phyloP scores from a whole-genome alignment of 208 protist genomes.

The Acanthamoeba lenticulata region DNA sequence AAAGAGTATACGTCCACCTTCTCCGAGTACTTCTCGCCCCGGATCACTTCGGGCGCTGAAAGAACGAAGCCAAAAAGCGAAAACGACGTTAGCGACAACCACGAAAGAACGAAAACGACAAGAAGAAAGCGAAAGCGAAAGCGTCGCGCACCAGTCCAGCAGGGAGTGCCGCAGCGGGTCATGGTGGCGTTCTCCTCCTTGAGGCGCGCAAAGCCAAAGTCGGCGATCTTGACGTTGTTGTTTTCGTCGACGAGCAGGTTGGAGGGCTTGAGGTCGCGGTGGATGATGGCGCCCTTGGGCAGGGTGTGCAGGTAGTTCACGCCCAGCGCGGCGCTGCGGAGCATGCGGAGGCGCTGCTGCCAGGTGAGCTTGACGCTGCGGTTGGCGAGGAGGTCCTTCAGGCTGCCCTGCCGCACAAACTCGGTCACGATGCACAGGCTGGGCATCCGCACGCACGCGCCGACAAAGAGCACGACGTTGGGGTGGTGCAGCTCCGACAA shows the following conservation, averaged over 20 bases:
- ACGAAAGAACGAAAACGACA: not conserved
- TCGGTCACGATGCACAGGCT: constrained; percentile 82
- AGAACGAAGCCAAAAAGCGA: not conserved
- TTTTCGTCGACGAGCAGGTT: constrained; percentile 65
- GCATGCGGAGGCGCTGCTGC: not conserved
- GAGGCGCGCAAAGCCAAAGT: constrained; percentile 45
- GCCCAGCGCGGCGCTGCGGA: constrained; percentile 18
- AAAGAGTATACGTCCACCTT: constrained; percentile 21
- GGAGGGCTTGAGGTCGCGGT: constrained; percentile 56
- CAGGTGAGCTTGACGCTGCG: not conserved
- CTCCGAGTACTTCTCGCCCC: constrained; percentile 47
- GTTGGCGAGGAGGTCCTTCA: constrained; percentile 73
- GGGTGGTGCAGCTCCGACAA: constrained; percentile 43
- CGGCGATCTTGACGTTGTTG: constrained; percentile 46
- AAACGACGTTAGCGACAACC: not conserved
- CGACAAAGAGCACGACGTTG: constrained; percentile 64
- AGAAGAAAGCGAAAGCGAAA: not conserved
- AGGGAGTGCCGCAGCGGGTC: constrained; percentile 47
- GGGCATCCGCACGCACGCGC: constrained; percentile 70
- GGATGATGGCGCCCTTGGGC: constrained; percentile 21
- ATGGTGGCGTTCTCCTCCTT: constrained; percentile 59
- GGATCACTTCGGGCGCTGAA: constrained; percentile 27
- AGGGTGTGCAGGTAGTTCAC: constrained; percentile 64
- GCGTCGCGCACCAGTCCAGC: not conserved
- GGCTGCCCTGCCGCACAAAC: constrained; percentile 75